Evolutionary conservation across 2,329 filamentous ascomycete species (phyloP), one percentile per base, ranked within the genome.

Genomic region (Aspergillus pseudoglaucus): DNA sequence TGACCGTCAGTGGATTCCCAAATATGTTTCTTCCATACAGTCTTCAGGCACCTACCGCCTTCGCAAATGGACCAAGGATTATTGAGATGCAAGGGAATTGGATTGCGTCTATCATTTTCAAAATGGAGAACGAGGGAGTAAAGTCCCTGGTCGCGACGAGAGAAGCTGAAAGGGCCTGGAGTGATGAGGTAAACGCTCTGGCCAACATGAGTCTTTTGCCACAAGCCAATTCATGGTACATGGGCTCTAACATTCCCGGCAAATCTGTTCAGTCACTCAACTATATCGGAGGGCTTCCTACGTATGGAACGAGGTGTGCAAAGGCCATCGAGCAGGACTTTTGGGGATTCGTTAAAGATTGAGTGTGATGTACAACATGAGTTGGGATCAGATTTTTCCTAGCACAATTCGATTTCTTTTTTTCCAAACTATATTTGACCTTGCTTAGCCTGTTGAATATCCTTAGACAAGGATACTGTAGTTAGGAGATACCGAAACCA

Each of bases 21-120:
- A 79, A 79, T 42, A 68, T 77, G 66, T 76, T 78, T 62, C 72
- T 72, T 49, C 55, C 77, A 44, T 82, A 81, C 55, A 79, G 79
- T 0, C 65, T 73, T 0, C 80, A 83, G 20, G 77, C 69, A 0
- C 80, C 80, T 0, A 81, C 79, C 0, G 70, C 78, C 0, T 66
- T 82, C 7, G 63, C 69, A 62, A 83, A 82, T 53, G 77, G 78
- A 0, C 80, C 80, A 0, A 70, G 74, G 1, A 71, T 66, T 8
- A 71, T 76, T 14, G 76, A 81, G 54, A 54, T 79, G 0, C 80
- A 83, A 54, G 77, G 76, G 1, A 63, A 75, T 0, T 82, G 78
- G 78, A 76, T 83, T 46, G 66, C 69, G 14, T 73, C 78, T 42
- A 60, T 62, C 39, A 78, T 84, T 45, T 63, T 67, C 32, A 73